Conservation (phyloP, 257 asterid species). For the Ehretia macrophylla region DNA sequence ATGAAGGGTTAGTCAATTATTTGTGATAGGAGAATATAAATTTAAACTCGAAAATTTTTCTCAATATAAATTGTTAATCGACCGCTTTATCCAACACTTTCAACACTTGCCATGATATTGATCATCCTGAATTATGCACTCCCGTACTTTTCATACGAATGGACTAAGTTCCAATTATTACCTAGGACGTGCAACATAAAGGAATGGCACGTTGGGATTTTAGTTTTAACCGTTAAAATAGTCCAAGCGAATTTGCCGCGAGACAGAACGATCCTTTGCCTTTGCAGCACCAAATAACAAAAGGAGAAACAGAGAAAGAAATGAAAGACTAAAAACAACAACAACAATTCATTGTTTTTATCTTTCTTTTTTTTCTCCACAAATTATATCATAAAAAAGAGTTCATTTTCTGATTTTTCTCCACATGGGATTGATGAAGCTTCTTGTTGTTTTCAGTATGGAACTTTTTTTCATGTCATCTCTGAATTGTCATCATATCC, state of each 20-base stretch:
- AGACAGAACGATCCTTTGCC: slow-evolving; percentile 22
- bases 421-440: background rate
- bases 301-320: slow-evolving; percentile 6
- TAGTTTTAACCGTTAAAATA: slow-evolving; percentile 23
- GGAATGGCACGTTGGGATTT: slow-evolving; percentile 3
- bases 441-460: slow-evolving; percentile 10
- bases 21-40: no score
- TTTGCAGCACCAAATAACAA: slow-evolving; percentile 3
- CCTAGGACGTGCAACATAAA: slow-evolving; percentile 9
- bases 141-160: no score
- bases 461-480: background rate
- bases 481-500: no score
- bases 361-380: slow-evolving; percentile 2
- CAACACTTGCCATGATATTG: no score
- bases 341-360: slow-evolving; percentile 11
- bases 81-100: no score
- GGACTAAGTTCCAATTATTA: no score
- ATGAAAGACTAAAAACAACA: slow-evolving; percentile 10
- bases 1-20: no score
- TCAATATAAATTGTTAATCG: no score
- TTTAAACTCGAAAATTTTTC: no score
- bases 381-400: slow-evolving; percentile 9
- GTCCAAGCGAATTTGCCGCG: slow-evolving; percentile 27
- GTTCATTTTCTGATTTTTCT: slow-evolving; percentile 6
- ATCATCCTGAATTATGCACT: no score